phyloP scores from a whole-genome alignment of 2,329 filamentous ascomycete genomes.

The Fusarium miscanthi region DNA sequence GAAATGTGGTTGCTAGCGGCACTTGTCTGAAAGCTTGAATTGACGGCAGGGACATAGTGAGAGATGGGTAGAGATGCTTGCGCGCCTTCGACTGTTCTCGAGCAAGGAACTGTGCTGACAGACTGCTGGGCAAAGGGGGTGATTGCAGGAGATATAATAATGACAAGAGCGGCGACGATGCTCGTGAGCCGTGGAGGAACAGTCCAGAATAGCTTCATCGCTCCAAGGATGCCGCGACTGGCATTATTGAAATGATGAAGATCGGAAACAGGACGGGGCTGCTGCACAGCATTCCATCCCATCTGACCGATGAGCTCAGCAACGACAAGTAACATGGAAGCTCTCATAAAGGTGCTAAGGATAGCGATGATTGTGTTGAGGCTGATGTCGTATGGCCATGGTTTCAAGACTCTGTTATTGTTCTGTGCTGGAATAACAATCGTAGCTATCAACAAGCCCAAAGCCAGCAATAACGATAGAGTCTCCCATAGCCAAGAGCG shows the following conservation, averaged over 20 bases:
- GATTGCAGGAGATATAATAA: constrained; percentile 4
- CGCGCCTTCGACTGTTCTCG: background rate
- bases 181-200: background rate
- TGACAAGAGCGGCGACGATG: background rate
- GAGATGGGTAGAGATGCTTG: background rate
- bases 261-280: background rate
- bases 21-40: rapidly evolving
- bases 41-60: background rate
- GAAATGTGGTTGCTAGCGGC: rapidly evolving
- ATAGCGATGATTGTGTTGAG: constrained; percentile 12
- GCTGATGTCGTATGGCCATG: constrained; percentile 16
- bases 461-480: background rate
- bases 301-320: constrained; percentile 2
- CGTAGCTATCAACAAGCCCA: background rate
- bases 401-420: background rate
- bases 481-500: constrained; percentile 5
- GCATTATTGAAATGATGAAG: constrained; percentile 8
- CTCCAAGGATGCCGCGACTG: background rate
- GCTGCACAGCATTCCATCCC: background rate
- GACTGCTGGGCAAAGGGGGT: constrained; percentile 11
- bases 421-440: background rate
- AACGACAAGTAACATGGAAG: constrained; percentile 2
- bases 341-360: constrained; percentile 12
- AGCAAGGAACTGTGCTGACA: background rate
- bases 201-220: background rate